phyloP scores from a whole-genome alignment of 805 yeast genomes.

The Blastobotrys peoriensis region DNA sequence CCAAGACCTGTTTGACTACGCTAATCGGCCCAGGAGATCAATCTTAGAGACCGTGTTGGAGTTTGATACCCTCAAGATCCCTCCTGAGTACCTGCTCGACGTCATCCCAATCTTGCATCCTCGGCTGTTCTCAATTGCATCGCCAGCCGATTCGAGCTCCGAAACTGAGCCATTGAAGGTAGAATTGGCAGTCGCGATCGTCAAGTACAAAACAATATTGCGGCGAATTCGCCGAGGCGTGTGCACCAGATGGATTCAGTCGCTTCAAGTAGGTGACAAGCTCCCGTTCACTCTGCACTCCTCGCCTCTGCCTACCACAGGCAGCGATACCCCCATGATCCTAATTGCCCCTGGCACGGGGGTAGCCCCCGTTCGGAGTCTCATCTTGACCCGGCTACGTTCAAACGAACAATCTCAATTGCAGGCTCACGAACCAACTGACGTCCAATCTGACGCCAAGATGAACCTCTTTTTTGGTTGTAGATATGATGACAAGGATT shows the following conservation, averaged over 20 bases:
- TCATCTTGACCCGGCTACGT: constrained; percentile 42
- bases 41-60: constrained; percentile 78
- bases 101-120: constrained; percentile 75
- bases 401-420: too few relatives aligned
- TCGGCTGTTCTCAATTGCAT: constrained; percentile 79
- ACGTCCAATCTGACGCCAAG: constrained; percentile 14
- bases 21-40: constrained; percentile 88
- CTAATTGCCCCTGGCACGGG: constrained; percentile 95
- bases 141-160: constrained; percentile 26
- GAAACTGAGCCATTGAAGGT: constrained; percentile 10
- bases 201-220: constrained; percentile 77
- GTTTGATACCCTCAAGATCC: constrained; percentile 69
- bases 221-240: constrained; percentile 72
- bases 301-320: constrained; percentile 39
- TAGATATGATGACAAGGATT: constrained; percentile 61
- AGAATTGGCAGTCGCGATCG: constrained; percentile 76
- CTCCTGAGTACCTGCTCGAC: constrained; percentile 70
- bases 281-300: constrained; percentile 41
- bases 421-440: background rate
- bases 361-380: constrained; percentile 81
- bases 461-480: constrained; percentile 70
- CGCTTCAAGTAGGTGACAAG: constrained; percentile 41
- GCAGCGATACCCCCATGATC: constrained; percentile 46
- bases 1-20: constrained; percentile 82
- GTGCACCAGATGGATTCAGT: constrained; percentile 70